A percentile compares a stretch with the other conserved stretches of the same genome.
phyloP scores from a whole-genome alignment of 2,329 filamentous ascomycete species.

The Xylariomycetidae sp. region DNA sequence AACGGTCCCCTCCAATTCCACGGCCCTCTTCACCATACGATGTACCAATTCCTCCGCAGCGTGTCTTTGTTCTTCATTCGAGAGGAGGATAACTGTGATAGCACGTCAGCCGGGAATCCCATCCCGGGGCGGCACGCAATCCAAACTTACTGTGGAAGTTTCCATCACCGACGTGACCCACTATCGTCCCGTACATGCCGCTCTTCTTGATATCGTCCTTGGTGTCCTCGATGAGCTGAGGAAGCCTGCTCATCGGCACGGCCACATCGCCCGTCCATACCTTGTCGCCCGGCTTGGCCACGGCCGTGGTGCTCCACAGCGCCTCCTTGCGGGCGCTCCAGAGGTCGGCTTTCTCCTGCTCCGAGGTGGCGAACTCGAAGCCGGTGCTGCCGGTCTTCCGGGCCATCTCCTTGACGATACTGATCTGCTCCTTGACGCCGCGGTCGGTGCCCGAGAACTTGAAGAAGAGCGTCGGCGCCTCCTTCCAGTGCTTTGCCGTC shows the following conservation, averaged over 20 bases:
- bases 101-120: too few species aligned
- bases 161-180: conserved; percentile 70
- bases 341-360: conserved; percentile 68
- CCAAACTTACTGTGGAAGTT: conserved; percentile 70
- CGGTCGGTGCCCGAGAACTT: conserved; percentile 62
- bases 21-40: conserved; percentile 79
- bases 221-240: conserved; percentile 74
- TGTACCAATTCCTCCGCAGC: conserved; percentile 70
- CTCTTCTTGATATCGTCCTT: conserved; percentile 55
- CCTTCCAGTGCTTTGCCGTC: conserved; percentile 56
- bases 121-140: too few species aligned
- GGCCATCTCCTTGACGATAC: conserved; percentile 27
- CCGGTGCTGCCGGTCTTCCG: conserved; percentile 53
- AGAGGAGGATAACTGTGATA: conserved; percentile 47
- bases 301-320: conserved; percentile 73
- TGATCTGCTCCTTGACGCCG: conserved; percentile 74
- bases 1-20: conserved; percentile 81
- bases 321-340: conserved; percentile 84
- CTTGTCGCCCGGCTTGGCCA: conserved; percentile 59
- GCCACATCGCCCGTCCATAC: conserved; percentile 87
- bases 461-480: conserved; percentile 65
- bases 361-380: conserved; percentile 72
- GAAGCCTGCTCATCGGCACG: conserved; percentile 70
- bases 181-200: conserved; percentile 58
- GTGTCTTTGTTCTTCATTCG: conserved; percentile 61